Base-by-base conservation (phyloP, 2,329 filamentous ascomycete genomes). In the Calonectria naviculata region DNA sequence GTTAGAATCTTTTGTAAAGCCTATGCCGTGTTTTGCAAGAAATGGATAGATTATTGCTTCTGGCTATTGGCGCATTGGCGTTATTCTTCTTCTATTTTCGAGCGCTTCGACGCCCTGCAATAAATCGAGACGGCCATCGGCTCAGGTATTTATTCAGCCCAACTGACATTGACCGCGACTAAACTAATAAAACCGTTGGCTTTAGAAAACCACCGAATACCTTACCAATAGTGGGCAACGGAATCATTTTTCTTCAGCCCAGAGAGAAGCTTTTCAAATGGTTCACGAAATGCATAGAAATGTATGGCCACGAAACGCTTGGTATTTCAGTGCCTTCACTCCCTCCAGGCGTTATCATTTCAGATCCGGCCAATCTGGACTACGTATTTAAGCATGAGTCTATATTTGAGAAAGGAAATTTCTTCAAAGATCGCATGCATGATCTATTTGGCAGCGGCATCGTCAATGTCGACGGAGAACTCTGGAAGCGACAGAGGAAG, bases 381-480 rank as follows among this genome's bases (percentile, higher is more conserved):
- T 92, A 86, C 74, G 87, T 93, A 34, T 88, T 92, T 75, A 90
- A 88, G 78, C 86, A 91, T 71, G 90, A 92, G 76, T 86, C 85
- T 13, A 79, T 89, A 15, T 92, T 93, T 76, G 84, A 86, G 54
- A 93, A 93, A 76, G 91, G 91, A 17, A 83, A 85, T 2, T 92
- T 93, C 72, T 89, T 93, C 76, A 90, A 89, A 73, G 81, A 83
- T 21, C 85, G 90, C 42, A 88, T 90, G 0, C 88, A 88, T 85
- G 91, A 92, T 76, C 81, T 93, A 0, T 93, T 93, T 71, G 91
- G 89, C 1, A 85, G 90, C 73, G 91, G 91, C 29, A 93, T 93
- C 74, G 92, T 93, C 80, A 93, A 93, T 74, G 88, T 88, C 29
- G 91, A 92, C 71, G 91, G 91, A 46, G 88, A 91, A 26, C 78